Evolutionary conservation across 768 basidiomycete genomes (phyloP), one percentile per base, ranked within the genome.

Genomic region (Xerocomellus chrysenteron): DNA sequence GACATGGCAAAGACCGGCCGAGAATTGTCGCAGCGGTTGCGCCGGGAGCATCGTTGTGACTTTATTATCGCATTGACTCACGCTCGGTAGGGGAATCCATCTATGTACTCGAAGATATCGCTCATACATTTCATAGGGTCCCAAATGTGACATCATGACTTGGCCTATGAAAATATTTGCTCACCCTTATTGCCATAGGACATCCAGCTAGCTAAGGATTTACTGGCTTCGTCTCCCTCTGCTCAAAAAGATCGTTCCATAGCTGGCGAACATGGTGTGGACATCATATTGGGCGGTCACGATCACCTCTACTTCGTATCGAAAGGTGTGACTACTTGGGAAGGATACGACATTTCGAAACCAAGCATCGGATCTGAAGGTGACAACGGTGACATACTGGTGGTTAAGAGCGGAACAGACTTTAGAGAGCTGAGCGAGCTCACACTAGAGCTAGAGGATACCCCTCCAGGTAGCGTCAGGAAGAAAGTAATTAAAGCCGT

Each of bases 361-460:
- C 67, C 75, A 4, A 78, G 81, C 28, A 78, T 87, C 17, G 92
- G 89, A 28, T 84, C 84, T 8, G 89, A 91, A 62, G 75, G 74
- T 17, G 90, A 91, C 60, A 66, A 80, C 1, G 89, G 88, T 3
- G 84, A 89, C 47, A 75, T 88, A 26, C 75, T 91, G 24, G 77
- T 88, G 16, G 75, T 93, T 57, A 94, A 94, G 72, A 92, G 90
- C 66, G 93, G 93, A 9, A 90, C 86, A 3, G 92, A 95, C 72
- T 95, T 95, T 67, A 82, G 89, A 36, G 92, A 94, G 60, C 74
- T 94, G 37, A 91, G 90, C 50, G 88, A 90, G 58, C 74, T 94
- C 45, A 76, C 71, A 1, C 72, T 95, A n/a, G 83, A 84, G 54
- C 73, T 94, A 12, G 73, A 75, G 32, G 73, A 81, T 44, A 78